phyloP scores from a whole-genome alignment of 371 early-diverging fungal genomes.

The Chytridiales sp. region DNA sequence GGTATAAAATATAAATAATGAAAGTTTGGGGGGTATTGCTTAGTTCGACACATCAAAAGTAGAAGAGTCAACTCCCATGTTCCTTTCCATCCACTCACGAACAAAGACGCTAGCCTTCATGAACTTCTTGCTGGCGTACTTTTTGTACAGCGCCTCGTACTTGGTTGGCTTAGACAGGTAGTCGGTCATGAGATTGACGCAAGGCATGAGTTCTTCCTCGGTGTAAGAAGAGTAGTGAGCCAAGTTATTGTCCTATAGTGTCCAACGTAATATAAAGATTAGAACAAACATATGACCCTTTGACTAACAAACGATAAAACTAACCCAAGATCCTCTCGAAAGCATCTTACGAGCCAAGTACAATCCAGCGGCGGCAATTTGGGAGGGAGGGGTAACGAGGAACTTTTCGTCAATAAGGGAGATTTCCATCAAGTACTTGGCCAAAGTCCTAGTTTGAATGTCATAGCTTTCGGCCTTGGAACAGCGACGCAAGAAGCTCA shows the following conservation, averaged over 20 bases:
- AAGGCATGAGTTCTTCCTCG: constrained; percentile 61
- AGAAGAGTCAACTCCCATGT: constrained; percentile 3
- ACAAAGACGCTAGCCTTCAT: constrained; percentile 77
- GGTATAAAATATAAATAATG: too few relatives aligned
- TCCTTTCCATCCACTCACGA: constrained; percentile 40
- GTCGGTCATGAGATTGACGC: constrained; percentile 65
- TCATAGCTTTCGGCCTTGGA: constrained; percentile 89
- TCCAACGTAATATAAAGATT: background rate
- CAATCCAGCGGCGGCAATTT: constrained; percentile 80
- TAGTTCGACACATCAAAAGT: too few relatives aligned
- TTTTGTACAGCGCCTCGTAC: constrained; percentile 71
- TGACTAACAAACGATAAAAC: constrained; percentile 1
- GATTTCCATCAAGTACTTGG: constrained; percentile 97
- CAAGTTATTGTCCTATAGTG: constrained; percentile 55
- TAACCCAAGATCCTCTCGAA: constrained; percentile 73
- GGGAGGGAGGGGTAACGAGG: constrained; percentile 70
- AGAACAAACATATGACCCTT: constrained; percentile 1
- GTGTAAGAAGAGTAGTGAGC: constrained; percentile 74
- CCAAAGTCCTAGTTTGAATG: constrained; percentile 83
- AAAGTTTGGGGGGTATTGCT: too few relatives aligned
- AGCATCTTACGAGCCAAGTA: constrained; percentile 91
- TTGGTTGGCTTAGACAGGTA: constrained; percentile 55
- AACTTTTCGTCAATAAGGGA: constrained; percentile 85
- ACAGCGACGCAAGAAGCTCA: constrained; percentile 86
- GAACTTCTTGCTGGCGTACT: constrained; percentile 74